Conservation (phyloP, 1,284 basidiomycete species). For the Amylostereum areolatum region DNA sequence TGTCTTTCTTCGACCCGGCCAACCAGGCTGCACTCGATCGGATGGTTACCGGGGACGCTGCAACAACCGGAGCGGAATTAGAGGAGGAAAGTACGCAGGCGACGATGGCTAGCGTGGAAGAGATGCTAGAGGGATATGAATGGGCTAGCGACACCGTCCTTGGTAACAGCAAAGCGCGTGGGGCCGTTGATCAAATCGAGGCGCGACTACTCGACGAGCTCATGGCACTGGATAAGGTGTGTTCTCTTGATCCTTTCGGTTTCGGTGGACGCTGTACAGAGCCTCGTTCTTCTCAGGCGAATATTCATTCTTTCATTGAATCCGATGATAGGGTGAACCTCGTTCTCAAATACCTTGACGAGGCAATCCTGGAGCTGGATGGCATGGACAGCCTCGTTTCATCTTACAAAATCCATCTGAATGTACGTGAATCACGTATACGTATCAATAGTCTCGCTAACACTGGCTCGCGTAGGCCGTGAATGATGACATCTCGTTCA, state of each 20-base stretch:
- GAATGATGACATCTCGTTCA: constrained; percentile 90
- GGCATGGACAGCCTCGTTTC: constrained; percentile 82
- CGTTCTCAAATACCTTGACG: constrained; percentile 88
- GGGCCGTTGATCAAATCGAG: constrained; percentile 86
- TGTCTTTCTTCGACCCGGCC: constrained; percentile 74
- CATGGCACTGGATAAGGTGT: constrained; percentile 84
- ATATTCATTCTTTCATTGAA: constrained; percentile 96
- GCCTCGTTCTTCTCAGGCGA: constrained; percentile 55
- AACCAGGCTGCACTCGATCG: constrained; percentile 74
- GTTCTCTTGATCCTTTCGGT: constrained; percentile 11
- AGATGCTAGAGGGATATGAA: constrained; percentile 98
- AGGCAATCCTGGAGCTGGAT: constrained; percentile 81
- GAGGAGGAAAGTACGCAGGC: constrained; percentile 74
- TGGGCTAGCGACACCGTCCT: constrained; percentile 78
- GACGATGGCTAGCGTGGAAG: constrained; percentile 88
- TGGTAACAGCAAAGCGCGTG: constrained; percentile 52
- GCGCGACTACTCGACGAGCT: constrained; percentile 82
- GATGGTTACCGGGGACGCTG: constrained; percentile 48
- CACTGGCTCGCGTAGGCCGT: constrained; percentile 60
- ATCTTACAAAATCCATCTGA: constrained; percentile 91
- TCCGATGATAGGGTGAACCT: constrained; percentile 81
- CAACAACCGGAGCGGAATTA: constrained; percentile 45
- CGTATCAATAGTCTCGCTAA: constrained; percentile 3
- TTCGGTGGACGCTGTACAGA: constrained; percentile 2
- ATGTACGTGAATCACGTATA: constrained; percentile 45